Conservation (phyloP, 768 basidiomycete species). For the Mycena maculata region DNA sequence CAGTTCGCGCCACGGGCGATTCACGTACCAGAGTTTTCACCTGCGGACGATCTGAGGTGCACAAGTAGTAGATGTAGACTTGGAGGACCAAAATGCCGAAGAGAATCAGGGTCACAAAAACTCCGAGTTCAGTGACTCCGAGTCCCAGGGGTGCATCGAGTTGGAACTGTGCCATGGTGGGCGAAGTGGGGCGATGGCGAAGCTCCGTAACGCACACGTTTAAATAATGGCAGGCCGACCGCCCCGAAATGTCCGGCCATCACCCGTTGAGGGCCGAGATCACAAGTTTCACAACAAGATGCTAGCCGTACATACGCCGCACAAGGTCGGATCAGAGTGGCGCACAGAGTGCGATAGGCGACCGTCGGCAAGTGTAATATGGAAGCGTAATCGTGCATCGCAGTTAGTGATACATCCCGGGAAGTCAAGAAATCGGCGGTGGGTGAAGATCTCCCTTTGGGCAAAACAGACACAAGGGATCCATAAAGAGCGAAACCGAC, state of each 20-base stretch:
- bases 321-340: conserved; percentile 11
- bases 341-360: background rate
- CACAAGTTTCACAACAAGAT: too few species aligned
- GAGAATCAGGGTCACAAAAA: conserved; percentile 13
- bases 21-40: conserved; percentile 9
- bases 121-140: conserved; percentile 16
- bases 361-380: background rate
- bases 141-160: conserved; percentile 11
- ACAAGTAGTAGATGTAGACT: conserved; percentile 15
- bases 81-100: conserved; percentile 11
- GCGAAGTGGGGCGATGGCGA: background rate
- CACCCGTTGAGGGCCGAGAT: too few species aligned
- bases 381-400: background rate
- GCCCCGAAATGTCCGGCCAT: conserved; percentile 8
- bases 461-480: background rate
- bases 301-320: too few species aligned
- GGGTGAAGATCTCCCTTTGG: background rate
- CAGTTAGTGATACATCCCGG: conserved; percentile 5
- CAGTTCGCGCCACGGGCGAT: background rate
- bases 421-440: background rate
- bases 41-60: conserved; percentile 12
- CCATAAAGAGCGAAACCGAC: too few species aligned
- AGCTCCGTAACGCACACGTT: background rate
- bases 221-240: conserved; percentile 3
- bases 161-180: conserved; percentile 7